Evolutionary conservation across 2,329 filamentous ascomycete species (phyloP), one percentile per base, ranked within the genome.

Genomic region (Fusarium sp.): DNA sequence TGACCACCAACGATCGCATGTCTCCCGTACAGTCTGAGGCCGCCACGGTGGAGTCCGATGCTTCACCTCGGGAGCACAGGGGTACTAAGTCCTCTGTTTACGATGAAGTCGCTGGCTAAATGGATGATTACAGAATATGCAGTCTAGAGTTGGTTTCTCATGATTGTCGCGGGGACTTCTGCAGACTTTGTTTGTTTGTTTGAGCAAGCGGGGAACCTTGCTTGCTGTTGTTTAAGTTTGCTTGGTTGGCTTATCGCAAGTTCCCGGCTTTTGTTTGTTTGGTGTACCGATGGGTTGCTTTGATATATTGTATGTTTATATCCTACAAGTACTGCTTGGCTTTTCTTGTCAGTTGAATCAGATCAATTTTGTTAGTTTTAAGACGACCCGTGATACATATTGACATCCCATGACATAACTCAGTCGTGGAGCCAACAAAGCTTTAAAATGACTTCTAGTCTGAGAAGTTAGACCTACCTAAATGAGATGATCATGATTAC

Each of bases 51-150:
- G 67, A 67, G 41, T 54, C 41, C 18, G 69, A 65, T 47, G 40
- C 42, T 13, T 61, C 52, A 34, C 48, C 53, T 29, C 44, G 24
- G 30, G 67, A 57, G 32, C 49, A 60, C 48, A 60, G 52, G 32
- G 68, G 55, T 49, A 51, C 60, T 14, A 69, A 68, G 44, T 55
- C 65, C 27, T 69, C 69, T 34, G 52, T 66, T 32, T 72, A 70
- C 40, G 51, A 57, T 32, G 65, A 71, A 45, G 65, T 71, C 47
- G 61, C 61, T 46, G 69, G 61, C 45, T 71, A 60, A 72, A 45
- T 41, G 37, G 37, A 18, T 22, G 13, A 44, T 44, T 41, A 27
- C 13, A 44, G 40, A 24, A 20, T 51, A 44, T 16, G 34, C 11
- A 34, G 25, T 20, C 13, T 20, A 53, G 24, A n/a, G 16, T 22